These are phyloP conservation scores for Microbotryum intermedium DNA, from an alignment of 1,284 basidiomycete genomes.

Conservation along the genomic window DNA sequence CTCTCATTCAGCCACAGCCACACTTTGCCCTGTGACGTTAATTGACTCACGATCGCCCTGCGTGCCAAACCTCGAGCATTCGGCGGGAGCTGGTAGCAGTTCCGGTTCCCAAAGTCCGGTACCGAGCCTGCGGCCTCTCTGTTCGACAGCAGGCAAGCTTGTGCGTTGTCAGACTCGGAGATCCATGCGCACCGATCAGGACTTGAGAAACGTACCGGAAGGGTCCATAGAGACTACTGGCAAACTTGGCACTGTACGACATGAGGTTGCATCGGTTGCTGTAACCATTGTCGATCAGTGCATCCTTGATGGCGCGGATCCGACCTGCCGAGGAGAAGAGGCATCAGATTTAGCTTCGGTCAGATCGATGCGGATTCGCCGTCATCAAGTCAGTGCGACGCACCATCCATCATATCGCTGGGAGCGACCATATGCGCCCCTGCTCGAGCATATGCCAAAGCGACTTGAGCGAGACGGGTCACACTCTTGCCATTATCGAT, in stretches of 20 bases:
- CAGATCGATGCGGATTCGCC: not conserved
- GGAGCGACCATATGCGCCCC: slow-evolving; percentile 97
- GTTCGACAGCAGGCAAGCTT: slow-evolving; percentile 4
- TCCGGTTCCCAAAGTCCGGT: slow-evolving; percentile 86
- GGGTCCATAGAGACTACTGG: slow-evolving; percentile 90
- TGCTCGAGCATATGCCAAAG: slow-evolving; percentile 82
- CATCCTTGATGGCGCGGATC: slow-evolving; percentile 78
- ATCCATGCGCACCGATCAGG: not conserved
- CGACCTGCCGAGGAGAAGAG: slow-evolving; percentile 2
- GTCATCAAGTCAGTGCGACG: not conserved
- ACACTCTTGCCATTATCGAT: slow-evolving; percentile 64
- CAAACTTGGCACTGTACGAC: slow-evolving; percentile 99
- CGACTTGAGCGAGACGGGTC: slow-evolving; percentile 79
- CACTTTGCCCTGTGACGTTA: too few species aligned
- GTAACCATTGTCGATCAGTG: slow-evolving; percentile 68
- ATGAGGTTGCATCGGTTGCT: slow-evolving; percentile 86
- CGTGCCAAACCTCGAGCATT: slow-evolving; percentile 80
- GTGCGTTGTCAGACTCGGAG: not conserved
- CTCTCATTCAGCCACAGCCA: too few species aligned
- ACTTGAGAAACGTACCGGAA: slow-evolving; percentile 59
- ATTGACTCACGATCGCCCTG: slow-evolving; percentile 69
- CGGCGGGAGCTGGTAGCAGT: slow-evolving; percentile 95
- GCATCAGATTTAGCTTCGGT: not conserved
- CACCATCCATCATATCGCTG: slow-evolving; percentile 99
- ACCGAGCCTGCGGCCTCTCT: slow-evolving; percentile 94